Percentiles rank a stretch among this genome's conserved stretches.
These are phyloP conservation scores for Musa itinerans DNA, from an alignment of 176 grass and related monocot genomes.

Conservation along the genomic window DNA sequence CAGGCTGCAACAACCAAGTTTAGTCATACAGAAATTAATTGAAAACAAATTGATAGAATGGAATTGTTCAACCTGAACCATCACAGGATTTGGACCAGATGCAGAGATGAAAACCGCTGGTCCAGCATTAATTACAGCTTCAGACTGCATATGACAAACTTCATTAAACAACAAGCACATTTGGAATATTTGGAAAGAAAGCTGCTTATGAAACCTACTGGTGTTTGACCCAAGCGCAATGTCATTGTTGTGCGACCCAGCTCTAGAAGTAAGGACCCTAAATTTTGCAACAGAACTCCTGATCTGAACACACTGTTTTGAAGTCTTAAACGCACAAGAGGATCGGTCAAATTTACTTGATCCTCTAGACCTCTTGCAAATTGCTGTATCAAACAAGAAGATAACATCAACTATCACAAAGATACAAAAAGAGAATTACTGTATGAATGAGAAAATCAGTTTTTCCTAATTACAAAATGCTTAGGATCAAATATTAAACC, in stretches of 20 bases:
- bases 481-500: too few species aligned
- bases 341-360: conserved; percentile 48
- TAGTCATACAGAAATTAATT: conserved; percentile 17
- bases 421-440: too few species aligned
- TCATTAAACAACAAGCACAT: conserved; percentile 2
- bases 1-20: conserved; percentile 52
- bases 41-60: conserved; percentile 20
- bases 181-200: conserved; percentile 4
- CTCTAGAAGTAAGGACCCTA: conserved; percentile 92
- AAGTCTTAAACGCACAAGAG: conserved; percentile 36
- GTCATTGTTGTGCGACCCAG: conserved; percentile 84
- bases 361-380: conserved; percentile 48
- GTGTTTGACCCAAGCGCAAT: conserved; percentile 42
- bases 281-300: conserved; percentile 54
- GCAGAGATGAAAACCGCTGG: conserved; percentile 94
- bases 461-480: too few species aligned
- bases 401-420: conserved; percentile 15
- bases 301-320: conserved; percentile 47
- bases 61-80: conserved; percentile 73
- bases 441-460: too few species aligned
- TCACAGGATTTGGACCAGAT: conserved; percentile 84
- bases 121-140: conserved; percentile 76
- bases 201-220: conserved; percentile 41
- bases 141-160: conserved; percentile 48
- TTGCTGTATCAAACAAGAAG: conserved; percentile 46